Conservation (phyloP, 116 monocot genomes). For the Trichopus zeylanicus region DNA sequence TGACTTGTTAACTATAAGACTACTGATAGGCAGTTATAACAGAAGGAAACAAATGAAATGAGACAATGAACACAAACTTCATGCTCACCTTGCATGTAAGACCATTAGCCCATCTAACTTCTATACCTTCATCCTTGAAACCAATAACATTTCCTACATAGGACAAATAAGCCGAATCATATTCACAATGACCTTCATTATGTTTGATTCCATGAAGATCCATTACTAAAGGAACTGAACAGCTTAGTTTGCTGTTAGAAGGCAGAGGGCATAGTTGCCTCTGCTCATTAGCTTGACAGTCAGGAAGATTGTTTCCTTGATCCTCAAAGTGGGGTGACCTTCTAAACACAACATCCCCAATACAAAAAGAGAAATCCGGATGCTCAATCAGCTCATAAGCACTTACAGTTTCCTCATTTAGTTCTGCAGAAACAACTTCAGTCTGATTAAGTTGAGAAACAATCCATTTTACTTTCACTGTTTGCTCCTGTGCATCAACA, state of each 20-base stretch:
- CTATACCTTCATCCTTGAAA: constrained; percentile 44
- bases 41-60: not conserved
- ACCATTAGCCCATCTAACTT: constrained; percentile 89
- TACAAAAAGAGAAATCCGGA: constrained; percentile 60
- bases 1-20: no score
- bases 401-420: constrained; percentile 61
- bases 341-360: constrained; percentile 68
- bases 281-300: constrained; percentile 4
- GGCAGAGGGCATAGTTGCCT: not conserved
- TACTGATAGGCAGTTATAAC: not conserved
- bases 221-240: not conserved
- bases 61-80: no score
- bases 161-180: constrained; percentile 32
- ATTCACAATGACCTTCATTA: not conserved
- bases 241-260: not conserved
- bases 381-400: constrained; percentile 88
- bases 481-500: constrained; percentile 57
- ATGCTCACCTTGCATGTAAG: constrained; percentile 56
- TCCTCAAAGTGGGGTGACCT: constrained; percentile 21
- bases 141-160: constrained; percentile 73
- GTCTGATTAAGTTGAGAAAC: constrained; percentile 5
- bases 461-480: constrained; percentile 64
- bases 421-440: constrained; percentile 7
- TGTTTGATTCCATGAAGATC: not conserved
- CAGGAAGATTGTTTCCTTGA: constrained; percentile 11